Conservation (phyloP, 108 stramenopile genomes). For the Aurantiochytrium sp. region DNA sequence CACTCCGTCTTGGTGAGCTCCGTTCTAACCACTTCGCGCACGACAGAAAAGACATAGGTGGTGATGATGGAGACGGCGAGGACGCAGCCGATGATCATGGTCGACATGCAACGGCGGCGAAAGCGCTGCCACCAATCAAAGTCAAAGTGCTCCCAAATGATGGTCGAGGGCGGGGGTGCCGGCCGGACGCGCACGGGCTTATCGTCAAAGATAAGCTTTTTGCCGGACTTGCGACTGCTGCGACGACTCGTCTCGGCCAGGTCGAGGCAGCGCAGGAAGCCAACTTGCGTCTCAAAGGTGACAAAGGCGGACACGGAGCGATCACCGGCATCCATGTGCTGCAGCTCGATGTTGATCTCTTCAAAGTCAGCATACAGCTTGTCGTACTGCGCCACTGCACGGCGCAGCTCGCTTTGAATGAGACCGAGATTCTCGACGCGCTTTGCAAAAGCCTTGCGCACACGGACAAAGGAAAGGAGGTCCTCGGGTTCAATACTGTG, state of each 20-base stretch:
- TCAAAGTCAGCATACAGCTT: not conserved
- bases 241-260: not conserved
- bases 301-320: not conserved
- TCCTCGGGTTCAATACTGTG: not conserved
- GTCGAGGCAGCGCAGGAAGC: not conserved
- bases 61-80: conserved; percentile 24
- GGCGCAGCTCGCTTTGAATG: not conserved
- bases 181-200: conserved; percentile 17
- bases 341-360: not conserved
- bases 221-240: not conserved
- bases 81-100: conserved; percentile 8
- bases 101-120: conserved; percentile 2
- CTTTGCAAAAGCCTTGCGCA: not conserved
- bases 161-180: conserved; percentile 48
- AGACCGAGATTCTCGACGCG: not conserved
- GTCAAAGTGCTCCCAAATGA: conserved; percentile 46
- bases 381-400: not conserved
- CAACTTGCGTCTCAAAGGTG: not conserved
- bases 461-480: not conserved
- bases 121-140: conserved; percentile 17
- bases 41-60: not conserved
- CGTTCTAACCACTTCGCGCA: not conserved
- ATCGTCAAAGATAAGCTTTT: not conserved
- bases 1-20: not conserved
- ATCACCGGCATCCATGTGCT: not conserved